Percentiles rank a stretch among this genome's conserved stretches.
These are phyloP conservation scores for Stachybotrys elegans DNA, from an alignment of 2,329 filamentous ascomycete species.

Conservation along the genomic window DNA sequence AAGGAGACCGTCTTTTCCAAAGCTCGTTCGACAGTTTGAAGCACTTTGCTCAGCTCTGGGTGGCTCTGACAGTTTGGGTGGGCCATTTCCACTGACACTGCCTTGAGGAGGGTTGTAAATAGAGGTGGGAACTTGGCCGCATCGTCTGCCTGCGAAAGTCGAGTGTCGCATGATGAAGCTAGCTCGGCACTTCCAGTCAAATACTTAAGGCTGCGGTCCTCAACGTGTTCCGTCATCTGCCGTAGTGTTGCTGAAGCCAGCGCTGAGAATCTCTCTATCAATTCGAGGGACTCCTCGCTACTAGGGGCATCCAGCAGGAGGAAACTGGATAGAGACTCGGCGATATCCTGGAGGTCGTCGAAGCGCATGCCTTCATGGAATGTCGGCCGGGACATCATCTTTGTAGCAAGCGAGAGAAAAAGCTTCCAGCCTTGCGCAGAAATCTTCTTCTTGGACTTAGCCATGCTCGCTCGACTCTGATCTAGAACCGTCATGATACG, in stretches of 20 bases:
- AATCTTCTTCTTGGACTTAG: slow-evolving; percentile 18
- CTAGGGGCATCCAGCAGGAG: slow-evolving; percentile 16
- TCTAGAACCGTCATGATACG: slow-evolving; percentile 31
- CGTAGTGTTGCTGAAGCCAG: slow-evolving; percentile 28
- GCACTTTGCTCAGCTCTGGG: slow-evolving; percentile 15
- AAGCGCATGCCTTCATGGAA: slow-evolving; percentile 45
- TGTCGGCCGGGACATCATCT: slow-evolving; percentile 45
- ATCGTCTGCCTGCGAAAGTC: neutral
- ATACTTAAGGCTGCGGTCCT: slow-evolving; percentile 36
- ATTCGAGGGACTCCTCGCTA: slow-evolving; percentile 22
- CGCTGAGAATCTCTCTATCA: slow-evolving; percentile 25
- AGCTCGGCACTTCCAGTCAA: slow-evolving; percentile 25
- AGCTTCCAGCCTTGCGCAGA: slow-evolving; percentile 26
- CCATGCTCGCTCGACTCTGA: slow-evolving; percentile 17
- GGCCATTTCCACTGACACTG: no score
- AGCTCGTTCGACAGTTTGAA: slow-evolving; percentile 17
- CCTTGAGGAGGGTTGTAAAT: slow-evolving; percentile 30
- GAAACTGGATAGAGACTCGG: slow-evolving; percentile 24
- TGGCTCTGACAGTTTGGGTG: slow-evolving; percentile 18
- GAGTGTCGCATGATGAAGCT: slow-evolving; percentile 16
- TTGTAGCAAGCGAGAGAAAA: slow-evolving; percentile 40
- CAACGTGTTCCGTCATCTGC: slow-evolving; percentile 39
- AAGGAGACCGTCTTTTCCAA: slow-evolving; percentile 20
- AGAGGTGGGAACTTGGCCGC: slow-evolving; percentile 19
- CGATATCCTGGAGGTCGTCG: slow-evolving; percentile 26